A percentile compares a stretch with the other conserved stretches of the same genome.
Conservation (phyloP, 352 stramenopile species). For the Phytophthora foliorum region DNA sequence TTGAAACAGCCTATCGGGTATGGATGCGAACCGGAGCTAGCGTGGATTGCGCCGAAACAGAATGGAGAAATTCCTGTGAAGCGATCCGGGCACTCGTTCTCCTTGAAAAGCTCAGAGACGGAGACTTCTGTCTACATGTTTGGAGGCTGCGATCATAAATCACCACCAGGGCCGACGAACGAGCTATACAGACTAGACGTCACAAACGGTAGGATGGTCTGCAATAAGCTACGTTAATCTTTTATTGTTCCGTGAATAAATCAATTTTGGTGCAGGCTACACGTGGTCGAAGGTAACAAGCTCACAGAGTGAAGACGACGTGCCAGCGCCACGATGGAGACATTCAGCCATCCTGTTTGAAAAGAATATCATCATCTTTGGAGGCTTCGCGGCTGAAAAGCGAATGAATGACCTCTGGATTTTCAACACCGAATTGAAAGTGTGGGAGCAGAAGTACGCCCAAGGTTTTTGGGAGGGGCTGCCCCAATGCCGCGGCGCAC, state of each 20-base stretch:
- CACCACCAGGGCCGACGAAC: constrained; percentile 93
- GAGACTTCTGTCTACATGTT: constrained; percentile 88
- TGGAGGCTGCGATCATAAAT: constrained; percentile 92
- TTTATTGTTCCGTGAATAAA: background rate
- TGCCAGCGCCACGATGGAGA: constrained; percentile 81
- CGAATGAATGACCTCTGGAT: constrained; percentile 98
- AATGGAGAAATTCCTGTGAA: constrained; percentile 94
- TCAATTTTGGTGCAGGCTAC: constrained; percentile 49
- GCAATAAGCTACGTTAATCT: background rate
- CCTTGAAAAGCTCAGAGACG: constrained; percentile 77
- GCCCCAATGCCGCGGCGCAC: constrained; percentile 92
- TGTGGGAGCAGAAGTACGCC: constrained; percentile 94
- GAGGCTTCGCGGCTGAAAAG: constrained; percentile 93
- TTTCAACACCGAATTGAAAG: constrained; percentile 94
- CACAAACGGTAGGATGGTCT: constrained; percentile 56
- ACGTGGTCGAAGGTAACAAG: constrained; percentile 71
- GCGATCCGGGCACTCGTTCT: constrained; percentile 96
- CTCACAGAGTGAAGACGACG: constrained; percentile 56
- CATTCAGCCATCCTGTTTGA: constrained; percentile 87
- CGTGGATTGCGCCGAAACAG: constrained; percentile 92
- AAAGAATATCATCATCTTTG: constrained; percentile 94
- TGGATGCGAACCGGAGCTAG: constrained; percentile 89
- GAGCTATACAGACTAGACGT: constrained; percentile 96
- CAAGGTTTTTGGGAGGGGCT: constrained; percentile 91
- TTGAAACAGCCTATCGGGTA: constrained; percentile 82